These are phyloP conservation scores for Boletus pseudopeckii DNA, from an alignment of 768 basidiomycete genomes.

Conservation along the genomic window DNA sequence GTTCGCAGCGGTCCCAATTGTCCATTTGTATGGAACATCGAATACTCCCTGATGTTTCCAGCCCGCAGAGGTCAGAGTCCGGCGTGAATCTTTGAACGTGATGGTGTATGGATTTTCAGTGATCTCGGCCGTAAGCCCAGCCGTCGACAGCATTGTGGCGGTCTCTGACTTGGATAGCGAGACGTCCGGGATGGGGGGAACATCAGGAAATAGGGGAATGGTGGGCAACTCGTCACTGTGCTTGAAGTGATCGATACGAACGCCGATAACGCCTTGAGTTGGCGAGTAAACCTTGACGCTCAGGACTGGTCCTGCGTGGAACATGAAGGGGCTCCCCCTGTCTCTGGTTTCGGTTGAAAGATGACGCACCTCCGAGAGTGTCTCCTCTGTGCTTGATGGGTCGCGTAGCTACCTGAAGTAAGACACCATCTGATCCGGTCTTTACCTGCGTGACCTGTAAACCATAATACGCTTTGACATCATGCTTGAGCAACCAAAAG, in stretches of 20 bases:
- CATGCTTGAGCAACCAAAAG: slow-evolving; percentile 64
- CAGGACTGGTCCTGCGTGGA: slow-evolving; percentile 10
- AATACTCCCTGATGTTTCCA: slow-evolving; percentile 52
- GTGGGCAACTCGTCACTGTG: slow-evolving; percentile 40
- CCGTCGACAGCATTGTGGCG: slow-evolving; percentile 39
- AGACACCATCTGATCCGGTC: slow-evolving; percentile 44
- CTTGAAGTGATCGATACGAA: slow-evolving; percentile 55
- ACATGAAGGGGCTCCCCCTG: neutral
- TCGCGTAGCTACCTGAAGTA: slow-evolving; percentile 58
- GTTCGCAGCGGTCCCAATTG: slow-evolving; percentile 46
- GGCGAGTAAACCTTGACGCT: slow-evolving; percentile 50
- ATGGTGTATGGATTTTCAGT: slow-evolving; percentile 59
- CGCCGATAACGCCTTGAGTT: slow-evolving; percentile 52
- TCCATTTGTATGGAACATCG: slow-evolving; percentile 57
- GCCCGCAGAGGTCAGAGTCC: slow-evolving; percentile 37
- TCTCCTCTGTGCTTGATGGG: slow-evolving; percentile 62
- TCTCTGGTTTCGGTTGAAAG: neutral
- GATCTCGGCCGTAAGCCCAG: slow-evolving; percentile 50
- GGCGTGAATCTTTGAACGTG: slow-evolving; percentile 49
- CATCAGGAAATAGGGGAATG: slow-evolving; percentile 64
- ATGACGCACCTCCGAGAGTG: slow-evolving; percentile 49
- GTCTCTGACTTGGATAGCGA: slow-evolving; percentile 28
- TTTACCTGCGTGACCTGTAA: slow-evolving; percentile 55
- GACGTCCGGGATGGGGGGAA: slow-evolving; percentile 43
- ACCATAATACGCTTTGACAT: slow-evolving; percentile 57